Conservation (phyloP, 2,329 filamentous ascomycete genomes). For the Xylariaceae sp. region DNA sequence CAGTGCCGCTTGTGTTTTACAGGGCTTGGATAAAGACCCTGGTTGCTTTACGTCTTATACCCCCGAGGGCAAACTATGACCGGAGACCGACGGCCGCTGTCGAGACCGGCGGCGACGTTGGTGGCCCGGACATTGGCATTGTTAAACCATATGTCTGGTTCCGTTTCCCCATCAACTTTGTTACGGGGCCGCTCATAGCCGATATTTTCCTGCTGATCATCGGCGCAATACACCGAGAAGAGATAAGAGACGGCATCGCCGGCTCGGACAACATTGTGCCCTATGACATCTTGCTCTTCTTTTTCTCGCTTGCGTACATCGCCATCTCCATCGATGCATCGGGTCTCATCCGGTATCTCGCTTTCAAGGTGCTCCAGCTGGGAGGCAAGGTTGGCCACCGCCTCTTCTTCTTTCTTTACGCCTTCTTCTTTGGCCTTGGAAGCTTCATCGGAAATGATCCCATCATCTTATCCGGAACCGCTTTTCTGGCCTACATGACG, state of each 20-base stretch:
- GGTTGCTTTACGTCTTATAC: conserved; percentile 45
- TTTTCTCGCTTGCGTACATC: conserved; percentile 68
- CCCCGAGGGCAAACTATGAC: conserved; percentile 32
- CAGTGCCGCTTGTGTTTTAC: conserved; percentile 47
- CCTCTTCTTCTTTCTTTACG: conserved; percentile 68
- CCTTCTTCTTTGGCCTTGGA: conserved; percentile 64
- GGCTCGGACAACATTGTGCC: conserved; percentile 62
- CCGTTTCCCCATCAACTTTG: conserved; percentile 61
- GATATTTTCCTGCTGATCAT: conserved; percentile 68
- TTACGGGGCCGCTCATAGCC: conserved; percentile 65
- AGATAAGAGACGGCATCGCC: conserved; percentile 64
- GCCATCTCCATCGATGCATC: conserved; percentile 74
- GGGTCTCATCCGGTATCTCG: conserved; percentile 63
- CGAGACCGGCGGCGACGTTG: background rate
- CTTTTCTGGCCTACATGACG: conserved; percentile 73
- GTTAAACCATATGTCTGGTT: conserved; percentile 42
- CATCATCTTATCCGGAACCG: conserved; percentile 67
- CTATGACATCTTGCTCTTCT: conserved; percentile 70
- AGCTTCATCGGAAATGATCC: conserved; percentile 70
- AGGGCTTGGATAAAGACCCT: conserved; percentile 41
- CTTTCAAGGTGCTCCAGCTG: conserved; percentile 64
- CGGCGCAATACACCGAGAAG: conserved; percentile 57
- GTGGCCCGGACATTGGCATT: conserved; percentile 22
- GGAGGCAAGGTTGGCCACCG: conserved; percentile 62
- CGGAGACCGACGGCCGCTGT: conserved; percentile 13